These are phyloP conservation scores for Aspergillus conjunctus DNA, from an alignment of 495 filamentous ascomycete species.

Conservation along the genomic window DNA sequence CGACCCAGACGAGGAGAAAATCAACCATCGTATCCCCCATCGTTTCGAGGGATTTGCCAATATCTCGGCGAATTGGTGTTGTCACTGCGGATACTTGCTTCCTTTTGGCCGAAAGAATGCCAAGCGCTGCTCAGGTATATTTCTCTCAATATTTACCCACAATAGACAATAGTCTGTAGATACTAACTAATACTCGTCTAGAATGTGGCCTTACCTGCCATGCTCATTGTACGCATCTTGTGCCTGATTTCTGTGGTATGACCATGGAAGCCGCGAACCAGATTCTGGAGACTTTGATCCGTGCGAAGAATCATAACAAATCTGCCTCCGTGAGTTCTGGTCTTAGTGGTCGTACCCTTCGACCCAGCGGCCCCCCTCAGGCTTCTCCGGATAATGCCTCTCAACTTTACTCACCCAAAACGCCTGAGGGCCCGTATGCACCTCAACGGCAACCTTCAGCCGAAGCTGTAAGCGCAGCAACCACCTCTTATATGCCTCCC, in stretches of 20 bases:
- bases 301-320: conserved; percentile 50
- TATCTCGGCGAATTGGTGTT: conserved; percentile 98
- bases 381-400: conserved; percentile 51
- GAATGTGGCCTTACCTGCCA: conserved; percentile 94
- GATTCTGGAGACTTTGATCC: conserved; percentile 63
- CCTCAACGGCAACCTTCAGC: conserved; percentile 48
- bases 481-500: conserved; percentile 46
- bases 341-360: conserved; percentile 67
- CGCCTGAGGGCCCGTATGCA: conserved; percentile 53
- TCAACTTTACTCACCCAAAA: conserved; percentile 47
- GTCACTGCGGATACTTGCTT: conserved; percentile 97
- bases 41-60: conserved; percentile 93
- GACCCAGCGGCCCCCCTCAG: conserved; percentile 53
- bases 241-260: conserved; percentile 99
- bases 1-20: conserved; percentile 97
- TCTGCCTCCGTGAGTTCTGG: conserved; percentile 52
- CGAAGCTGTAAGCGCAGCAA: conserved; percentile 51
- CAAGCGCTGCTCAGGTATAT: conserved; percentile 83
- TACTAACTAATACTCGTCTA: conserved; percentile 31
- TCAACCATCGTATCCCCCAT: conserved; percentile 98
- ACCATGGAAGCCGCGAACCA: conserved; percentile 96
- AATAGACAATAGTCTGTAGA: background rate
- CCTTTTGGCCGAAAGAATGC: conserved; percentile 93
- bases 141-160: background rate
- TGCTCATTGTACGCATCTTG: conserved; percentile 87